phyloP scores from a whole-genome alignment of 2,329 filamentous ascomycete species.

The Exophiala calicioides region DNA sequence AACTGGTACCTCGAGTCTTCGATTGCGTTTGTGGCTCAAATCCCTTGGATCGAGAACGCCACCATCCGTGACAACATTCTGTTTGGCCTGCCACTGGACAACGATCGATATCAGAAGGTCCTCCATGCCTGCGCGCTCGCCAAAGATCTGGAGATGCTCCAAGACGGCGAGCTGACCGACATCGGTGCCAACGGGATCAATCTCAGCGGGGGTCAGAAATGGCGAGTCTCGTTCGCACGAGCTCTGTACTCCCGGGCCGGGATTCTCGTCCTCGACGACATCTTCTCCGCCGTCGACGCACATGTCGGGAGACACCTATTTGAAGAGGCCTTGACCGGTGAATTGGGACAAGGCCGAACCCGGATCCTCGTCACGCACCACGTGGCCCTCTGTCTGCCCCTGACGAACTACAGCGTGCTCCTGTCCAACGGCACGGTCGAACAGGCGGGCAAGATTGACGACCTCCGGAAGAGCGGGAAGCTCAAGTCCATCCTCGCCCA shows the following conservation, averaged over 20 bases:
- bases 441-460: conserved; percentile 64
- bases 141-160: conserved; percentile 74
- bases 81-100: conserved; percentile 71
- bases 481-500: conserved; percentile 45
- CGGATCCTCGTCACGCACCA: conserved; percentile 81
- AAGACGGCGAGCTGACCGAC: conserved; percentile 76
- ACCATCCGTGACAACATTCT: conserved; percentile 76
- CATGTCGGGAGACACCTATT: conserved; percentile 79
- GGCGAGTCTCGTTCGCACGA: conserved; percentile 76
- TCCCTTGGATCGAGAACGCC: conserved; percentile 83
- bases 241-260: conserved; percentile 78
- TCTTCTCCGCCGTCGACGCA: conserved; percentile 78
- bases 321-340: conserved; percentile 71
- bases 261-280: conserved; percentile 77
- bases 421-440: conserved; percentile 68
- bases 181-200: conserved; percentile 85
- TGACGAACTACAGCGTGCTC: conserved; percentile 72
- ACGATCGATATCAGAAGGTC: conserved; percentile 69
- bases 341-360: conserved; percentile 68
- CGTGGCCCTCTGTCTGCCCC: conserved; percentile 68
- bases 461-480: conserved; percentile 49
- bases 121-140: conserved; percentile 71
- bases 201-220: conserved; percentile 79
- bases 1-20: conserved; percentile 71
- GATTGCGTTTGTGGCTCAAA: conserved; percentile 75